Base-by-base conservation (phyloP, 2,329 filamentous ascomycete species). In the Diaporthe helianthi region DNA sequence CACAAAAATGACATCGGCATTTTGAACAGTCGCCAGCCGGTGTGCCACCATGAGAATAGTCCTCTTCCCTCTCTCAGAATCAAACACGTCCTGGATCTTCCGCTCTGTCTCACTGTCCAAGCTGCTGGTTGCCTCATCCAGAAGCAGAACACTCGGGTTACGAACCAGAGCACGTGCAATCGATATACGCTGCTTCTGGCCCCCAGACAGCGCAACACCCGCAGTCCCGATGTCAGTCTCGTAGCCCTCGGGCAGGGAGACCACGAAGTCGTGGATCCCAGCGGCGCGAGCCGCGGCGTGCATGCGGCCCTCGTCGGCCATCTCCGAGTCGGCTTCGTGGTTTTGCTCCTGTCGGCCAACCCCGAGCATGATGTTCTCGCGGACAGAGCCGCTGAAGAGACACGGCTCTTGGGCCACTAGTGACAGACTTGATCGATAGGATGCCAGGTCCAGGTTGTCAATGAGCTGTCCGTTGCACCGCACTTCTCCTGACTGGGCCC, bases 401-500 rank as follows among this genome's bases (percentile, higher is more conserved):
- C 58, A 63, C 1, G 58, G 58, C 29, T 63, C 58, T 15, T 63
- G 58, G 0, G 58, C 58, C 8, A 63, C 58, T 9, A 63, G 8
- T 8, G 58, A 63, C 24, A 63, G 3, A 1, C 26, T 15, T 9
- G 58, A 49, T n/a, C 58, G 41, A 29, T 63, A 63, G 8, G 41
- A 49, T 19, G 58, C 44, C 44, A 63, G 24, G 22, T 52, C 60
- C 9, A 89, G 78, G 41, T 80, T 81, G 15, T 81, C 83, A 67
- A 89, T 86, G 65, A 87, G 84, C 22, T 86, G 33, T 2, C 86
- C 86, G 69, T 89, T 86, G 73, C 86, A 87, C 0, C 85, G 77
- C 26, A 89, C 84, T 47, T 84, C 78, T 0, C 87, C 87, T 0
- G 79, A 46, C 85, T 80, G 70, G 86, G 80, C 75, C 2, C 75